These are phyloP conservation scores for Aphanomyces cochlioides DNA, from an alignment of 352 stramenopile genomes.

Conservation along the genomic window DNA sequence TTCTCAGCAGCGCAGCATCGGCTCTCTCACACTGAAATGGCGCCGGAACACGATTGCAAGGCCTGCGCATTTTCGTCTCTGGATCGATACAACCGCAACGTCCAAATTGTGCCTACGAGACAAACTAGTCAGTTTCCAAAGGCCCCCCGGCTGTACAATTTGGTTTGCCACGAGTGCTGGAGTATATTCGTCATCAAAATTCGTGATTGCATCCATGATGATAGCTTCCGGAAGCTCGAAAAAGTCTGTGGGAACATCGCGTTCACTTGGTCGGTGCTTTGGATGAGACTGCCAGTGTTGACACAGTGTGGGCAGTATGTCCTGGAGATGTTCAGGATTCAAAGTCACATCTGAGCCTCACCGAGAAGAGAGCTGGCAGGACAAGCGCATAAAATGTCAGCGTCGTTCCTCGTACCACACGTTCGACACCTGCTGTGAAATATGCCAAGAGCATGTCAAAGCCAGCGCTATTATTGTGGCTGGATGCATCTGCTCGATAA, in stretches of 20 bases:
- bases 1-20: conserved; percentile 44
- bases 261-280: conserved; percentile 8
- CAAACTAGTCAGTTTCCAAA: conserved; percentile 41
- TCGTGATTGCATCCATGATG: conserved; percentile 49
- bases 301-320: background rate
- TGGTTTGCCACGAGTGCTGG: conserved; percentile 35
- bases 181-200: conserved; percentile 61
- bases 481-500: background rate
- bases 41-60: conserved; percentile 42
- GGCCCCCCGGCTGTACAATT: background rate
- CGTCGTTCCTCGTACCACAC: conserved; percentile 39
- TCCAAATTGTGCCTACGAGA: conserved; percentile 37
- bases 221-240: conserved; percentile 47
- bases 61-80: conserved; percentile 38
- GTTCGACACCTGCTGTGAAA: conserved; percentile 50
- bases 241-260: conserved; percentile 50
- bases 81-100: conserved; percentile 52
- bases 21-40: conserved; percentile 48
- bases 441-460: conserved; percentile 39
- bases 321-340: background rate
- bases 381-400: conserved; percentile 51
- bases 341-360: background rate
- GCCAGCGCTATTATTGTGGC: conserved; percentile 2
- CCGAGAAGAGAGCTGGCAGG: conserved; percentile 1
- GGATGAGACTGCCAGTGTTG: background rate